Conservation (phyloP, 2,329 filamentous ascomycete genomes). For the Clonostachys rhizophaga region DNA sequence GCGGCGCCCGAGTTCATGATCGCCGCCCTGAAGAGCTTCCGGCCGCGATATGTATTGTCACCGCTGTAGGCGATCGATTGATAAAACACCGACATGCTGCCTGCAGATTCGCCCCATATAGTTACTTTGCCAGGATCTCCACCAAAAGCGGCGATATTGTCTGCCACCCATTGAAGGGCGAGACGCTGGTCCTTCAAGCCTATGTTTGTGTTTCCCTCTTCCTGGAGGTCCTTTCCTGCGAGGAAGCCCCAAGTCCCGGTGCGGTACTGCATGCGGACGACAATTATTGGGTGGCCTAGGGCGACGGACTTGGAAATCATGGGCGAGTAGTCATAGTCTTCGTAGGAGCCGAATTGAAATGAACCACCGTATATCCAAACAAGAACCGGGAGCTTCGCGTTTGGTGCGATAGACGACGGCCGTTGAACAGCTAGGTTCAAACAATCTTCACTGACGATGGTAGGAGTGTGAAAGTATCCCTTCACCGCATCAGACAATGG, state of each 20-base stretch:
- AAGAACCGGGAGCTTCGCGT: slow-evolving; percentile 45
- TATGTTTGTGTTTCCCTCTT: slow-evolving; percentile 51
- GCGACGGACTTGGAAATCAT: slow-evolving; percentile 26
- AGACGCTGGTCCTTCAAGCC: slow-evolving; percentile 57
- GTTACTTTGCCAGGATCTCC: slow-evolving; percentile 62
- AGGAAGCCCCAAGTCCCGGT: slow-evolving; percentile 55
- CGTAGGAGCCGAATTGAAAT: slow-evolving; percentile 18
- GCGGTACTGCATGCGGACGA: slow-evolving; percentile 62
- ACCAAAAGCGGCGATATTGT: slow-evolving; percentile 62
- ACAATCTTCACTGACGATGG: slow-evolving; percentile 44
- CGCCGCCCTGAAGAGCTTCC: slow-evolving; percentile 52
- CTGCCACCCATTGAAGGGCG: slow-evolving; percentile 57
- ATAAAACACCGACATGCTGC: slow-evolving; percentile 55
- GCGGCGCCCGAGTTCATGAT: slow-evolving; percentile 60
- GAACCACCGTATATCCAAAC: slow-evolving; percentile 56
- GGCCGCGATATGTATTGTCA: slow-evolving; percentile 51
- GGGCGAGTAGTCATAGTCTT: slow-evolving; percentile 25
- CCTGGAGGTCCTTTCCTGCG: slow-evolving; percentile 47
- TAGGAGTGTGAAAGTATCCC: slow-evolving; percentile 7
- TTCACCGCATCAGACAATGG: no score
- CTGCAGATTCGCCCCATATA: slow-evolving; percentile 59
- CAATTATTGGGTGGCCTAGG: slow-evolving; percentile 52
- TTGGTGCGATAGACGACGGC: slow-evolving; percentile 32
- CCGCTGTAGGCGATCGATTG: slow-evolving; percentile 60
- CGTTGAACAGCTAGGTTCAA: slow-evolving; percentile 41